Evolutionary conservation across 495 filamentous ascomycete species (phyloP), one percentile per base, ranked within the genome.

Genomic region (Lepraria neglecta): DNA sequence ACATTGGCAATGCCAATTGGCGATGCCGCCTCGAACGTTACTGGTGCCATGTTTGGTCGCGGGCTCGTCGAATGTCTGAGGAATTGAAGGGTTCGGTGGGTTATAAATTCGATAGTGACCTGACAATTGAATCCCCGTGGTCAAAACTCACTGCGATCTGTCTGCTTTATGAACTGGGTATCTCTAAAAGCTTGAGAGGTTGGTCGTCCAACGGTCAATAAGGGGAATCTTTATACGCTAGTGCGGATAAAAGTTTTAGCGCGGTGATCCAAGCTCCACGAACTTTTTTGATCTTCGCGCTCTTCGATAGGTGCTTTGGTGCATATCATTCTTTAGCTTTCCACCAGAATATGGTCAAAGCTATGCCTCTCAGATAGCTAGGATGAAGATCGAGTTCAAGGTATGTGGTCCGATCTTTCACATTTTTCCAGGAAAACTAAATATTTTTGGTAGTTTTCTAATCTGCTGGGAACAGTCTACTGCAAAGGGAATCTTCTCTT

Each of bases 1-100:
- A 88, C 85, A 80, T 98, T 98, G 83, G 94, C 94, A 87, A 98
- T 97, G 82, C 92, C 92, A 88, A 97, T 97, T 70, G 90, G 91
- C 71, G 89, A 88, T 64, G 88, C 87, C 73, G 87, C 88, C 76
- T 96, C 91, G 67, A 84, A 85, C 71, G 87, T 85, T 69, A 84
- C 76, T 66, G 82, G 80, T 72, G 87, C 82, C 88, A 92, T 92
- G 74, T 73, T 61, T 15, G 35, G 1, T 38, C 48, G 60, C n/a
- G 11, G 27, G 43, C 21, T 43, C 0, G 11, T 31, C 11, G 7
- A 42, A 3, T 60, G 5, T 15, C 50, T 60, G 27, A 17, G 21
- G 12, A 12, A 38, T 38, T 38, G 7, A 24, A 24, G 24, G 24
- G 24, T 24, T 24, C 24, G 24, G 24, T 24, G 24, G 24, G 24